Percentiles rank a stretch among this genome's conserved stretches.
Conservation (phyloP, 371 early-diverging fungal species). For the Funneliformis caledonium region DNA sequence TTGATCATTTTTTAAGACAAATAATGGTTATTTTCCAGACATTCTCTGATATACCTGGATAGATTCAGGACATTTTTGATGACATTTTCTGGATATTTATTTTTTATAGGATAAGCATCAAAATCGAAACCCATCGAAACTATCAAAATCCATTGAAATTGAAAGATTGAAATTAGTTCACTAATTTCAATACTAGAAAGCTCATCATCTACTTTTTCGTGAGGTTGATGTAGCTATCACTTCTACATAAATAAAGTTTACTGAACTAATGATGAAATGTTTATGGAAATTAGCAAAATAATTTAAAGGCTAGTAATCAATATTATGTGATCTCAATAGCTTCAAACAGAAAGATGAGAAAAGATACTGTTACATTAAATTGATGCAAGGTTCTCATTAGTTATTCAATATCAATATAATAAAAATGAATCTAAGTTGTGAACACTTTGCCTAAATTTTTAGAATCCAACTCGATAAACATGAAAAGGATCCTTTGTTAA, state of each 20-base stretch:
- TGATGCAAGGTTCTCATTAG: no score
- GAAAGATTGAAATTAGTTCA: constrained; percentile 47
- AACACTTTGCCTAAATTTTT: no score
- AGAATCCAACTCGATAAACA: constrained; percentile 46
- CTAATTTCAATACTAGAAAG: constrained; percentile 57
- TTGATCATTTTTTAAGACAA: no score
- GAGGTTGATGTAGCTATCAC: constrained; percentile 53
- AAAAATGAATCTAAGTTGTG: no score
- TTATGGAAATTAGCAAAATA: constrained; percentile 93
- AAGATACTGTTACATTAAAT: constrained; percentile 57
- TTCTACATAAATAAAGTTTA: constrained; percentile 70
- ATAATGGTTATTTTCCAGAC: no score
- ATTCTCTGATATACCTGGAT: no score
- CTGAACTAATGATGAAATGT: constrained; percentile 93
- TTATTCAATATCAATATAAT: no score
- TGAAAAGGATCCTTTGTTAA: constrained; percentile 31
- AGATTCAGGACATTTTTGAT: no score
- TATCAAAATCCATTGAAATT: no score
- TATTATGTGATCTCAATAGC: constrained; percentile 77
- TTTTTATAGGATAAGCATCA: no score
- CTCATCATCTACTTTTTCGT: constrained; percentile 27
- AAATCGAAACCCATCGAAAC: no score
- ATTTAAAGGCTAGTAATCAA: constrained; percentile 58
- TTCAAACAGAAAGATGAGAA: constrained; percentile 89
- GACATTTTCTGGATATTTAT: no score